These are phyloP conservation scores for Nigrospora sphaerica DNA, from an alignment of 2,329 filamentous ascomycete genomes.

Conservation along the genomic window DNA sequence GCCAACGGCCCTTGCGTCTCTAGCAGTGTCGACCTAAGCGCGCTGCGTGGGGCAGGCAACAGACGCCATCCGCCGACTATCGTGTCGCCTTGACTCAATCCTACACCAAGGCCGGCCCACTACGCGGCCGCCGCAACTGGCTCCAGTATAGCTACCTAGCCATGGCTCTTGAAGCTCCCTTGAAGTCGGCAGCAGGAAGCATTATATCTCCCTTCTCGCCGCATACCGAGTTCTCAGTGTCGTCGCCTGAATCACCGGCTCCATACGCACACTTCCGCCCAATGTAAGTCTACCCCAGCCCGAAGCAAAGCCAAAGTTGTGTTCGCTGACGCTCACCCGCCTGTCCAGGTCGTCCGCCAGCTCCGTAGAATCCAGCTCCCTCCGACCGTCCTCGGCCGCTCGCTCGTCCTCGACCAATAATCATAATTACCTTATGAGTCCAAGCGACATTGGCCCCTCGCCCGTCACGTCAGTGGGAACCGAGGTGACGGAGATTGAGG, in stretches of 20 bases:
- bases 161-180: conserved; percentile 57
- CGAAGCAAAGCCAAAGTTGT: too few relatives aligned
- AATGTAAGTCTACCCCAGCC: conserved; percentile 33
- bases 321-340: background rate
- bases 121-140: background rate
- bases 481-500: conserved; percentile 77
- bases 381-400: conserved; percentile 45
- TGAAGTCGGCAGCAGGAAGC: conserved; percentile 55
- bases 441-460: conserved; percentile 68
- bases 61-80: background rate
- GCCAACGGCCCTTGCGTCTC: too few relatives aligned
- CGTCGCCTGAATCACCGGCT: conserved; percentile 44
- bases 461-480: conserved; percentile 83
- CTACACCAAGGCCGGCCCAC: background rate
- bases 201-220: conserved; percentile 46
- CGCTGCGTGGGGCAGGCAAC: conserved; percentile 5
- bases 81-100: background rate
- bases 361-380: conserved; percentile 37
- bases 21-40: conserved; percentile 2
- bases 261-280: conserved; percentile 40
- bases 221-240: conserved; percentile 47
- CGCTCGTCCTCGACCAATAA: conserved; percentile 34
- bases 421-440: conserved; percentile 48
- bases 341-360: conserved; percentile 25
- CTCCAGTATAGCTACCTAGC: conserved; percentile 10